Conservation (phyloP, 768 basidiomycete genomes). For the Mycena leptocephala region DNA sequence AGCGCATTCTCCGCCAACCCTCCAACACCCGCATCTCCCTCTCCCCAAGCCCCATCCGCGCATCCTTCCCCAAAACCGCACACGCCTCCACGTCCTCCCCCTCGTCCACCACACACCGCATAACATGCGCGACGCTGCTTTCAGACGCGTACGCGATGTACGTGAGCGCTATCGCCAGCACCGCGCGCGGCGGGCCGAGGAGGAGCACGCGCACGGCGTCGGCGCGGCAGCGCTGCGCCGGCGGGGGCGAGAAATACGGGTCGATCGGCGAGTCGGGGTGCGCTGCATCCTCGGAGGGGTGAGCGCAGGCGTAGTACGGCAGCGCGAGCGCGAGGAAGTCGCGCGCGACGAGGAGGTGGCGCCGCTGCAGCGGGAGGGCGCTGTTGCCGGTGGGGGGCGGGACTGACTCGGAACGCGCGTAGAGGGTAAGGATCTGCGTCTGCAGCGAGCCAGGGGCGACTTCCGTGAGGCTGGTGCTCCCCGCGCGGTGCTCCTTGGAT, state of each 20-base stretch:
- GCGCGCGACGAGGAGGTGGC: slow-evolving; percentile 31
- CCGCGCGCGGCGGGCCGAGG: slow-evolving; percentile 22
- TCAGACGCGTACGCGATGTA: slow-evolving; percentile 33
- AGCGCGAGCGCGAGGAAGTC: slow-evolving; percentile 38
- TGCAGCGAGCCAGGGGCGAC: neutral
- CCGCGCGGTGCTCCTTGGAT: neutral
- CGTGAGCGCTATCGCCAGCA: slow-evolving; percentile 20
- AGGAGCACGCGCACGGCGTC: slow-evolving; percentile 34
- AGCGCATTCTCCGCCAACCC: slow-evolving; percentile 14
- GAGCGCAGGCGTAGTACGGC: slow-evolving; percentile 30
- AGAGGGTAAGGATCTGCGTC: slow-evolving; percentile 1
- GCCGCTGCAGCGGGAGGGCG: slow-evolving; percentile 10
- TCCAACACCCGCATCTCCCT: slow-evolving; percentile 12
- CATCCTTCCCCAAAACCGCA: slow-evolving; percentile 13
- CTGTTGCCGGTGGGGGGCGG: neutral
- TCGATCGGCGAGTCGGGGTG: neutral
- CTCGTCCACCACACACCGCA: slow-evolving; percentile 30
- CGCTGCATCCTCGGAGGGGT: neutral
- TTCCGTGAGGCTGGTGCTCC: neutral
- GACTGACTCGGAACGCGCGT: neutral
- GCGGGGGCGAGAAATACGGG: neutral
- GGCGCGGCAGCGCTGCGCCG: slow-evolving; percentile 7
- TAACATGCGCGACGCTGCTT: slow-evolving; percentile 24
- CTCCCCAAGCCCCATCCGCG: slow-evolving; percentile 20
- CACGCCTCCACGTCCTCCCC: slow-evolving; percentile 26